Evolutionary conservation across 1,139 yeast genomes (phyloP), one percentile per base, ranked within the genome.

Genomic region (Zhuliangozyma parablackwelliae): DNA sequence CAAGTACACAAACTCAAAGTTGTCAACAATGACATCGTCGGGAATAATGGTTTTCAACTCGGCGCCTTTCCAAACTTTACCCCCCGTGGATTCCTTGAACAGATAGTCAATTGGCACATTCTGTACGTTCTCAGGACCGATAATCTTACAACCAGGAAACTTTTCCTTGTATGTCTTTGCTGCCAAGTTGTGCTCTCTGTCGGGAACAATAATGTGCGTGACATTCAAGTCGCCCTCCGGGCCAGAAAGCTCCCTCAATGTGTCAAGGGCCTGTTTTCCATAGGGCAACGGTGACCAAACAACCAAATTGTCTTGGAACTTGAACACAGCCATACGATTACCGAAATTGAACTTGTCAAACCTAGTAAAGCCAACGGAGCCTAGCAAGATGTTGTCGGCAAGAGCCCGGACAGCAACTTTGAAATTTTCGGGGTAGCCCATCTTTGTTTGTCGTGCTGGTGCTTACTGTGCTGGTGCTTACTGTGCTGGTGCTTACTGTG

Each of bases 201-300:
- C 80, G 6, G 82, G 82, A 31, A 77, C 58, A 28, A 78, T 58
- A 34, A 74, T 57, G 44, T 74, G 67, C 1, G 66, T 56, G 20
- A 72, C 61, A 20, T 59, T 61, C 31, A 61, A 58, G 21, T 46
- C 37, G 8, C 60, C 54, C 4, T 46, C 39, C 11, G 60, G 55
- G 1, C 64, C 69, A 1, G 63, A 54, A 31, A 67, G 57, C 21
- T 62, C 50, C 31, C 65, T 51, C 28, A 78, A 50, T 2, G 68
- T 61, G 25, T 61, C 59, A 26, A 66, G 53, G 5, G 74, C 72
- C 28, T 58, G 65, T 6, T 66, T 62, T 1, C 79, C 76, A 48
- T 69, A 75, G 1, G 88, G 88, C 33, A 81, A 66, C 1, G 87
- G 80, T 3, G 81, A 72, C 73, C 80, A 77, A 7, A 82, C 73